Base-by-base conservation (phyloP, 2,329 filamentous ascomycete genomes). In the Hawksworthiomyces lignivorus region DNA sequence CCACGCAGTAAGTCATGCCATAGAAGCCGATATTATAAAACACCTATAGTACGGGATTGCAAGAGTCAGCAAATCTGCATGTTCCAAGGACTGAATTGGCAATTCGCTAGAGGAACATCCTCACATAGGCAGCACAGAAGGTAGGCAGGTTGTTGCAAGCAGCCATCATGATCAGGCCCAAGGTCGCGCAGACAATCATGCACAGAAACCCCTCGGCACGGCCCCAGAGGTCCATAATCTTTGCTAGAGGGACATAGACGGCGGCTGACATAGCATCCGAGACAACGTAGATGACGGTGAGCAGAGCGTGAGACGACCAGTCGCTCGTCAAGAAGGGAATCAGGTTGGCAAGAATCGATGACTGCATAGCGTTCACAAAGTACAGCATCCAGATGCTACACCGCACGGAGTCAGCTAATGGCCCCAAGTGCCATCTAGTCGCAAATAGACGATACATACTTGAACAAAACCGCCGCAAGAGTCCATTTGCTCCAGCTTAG, bases 21-120 rank as follows among this genome's bases (percentile, higher is more conserved):
- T 39, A 36, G 20, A 63, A 63, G 7, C 80, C 80, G 34, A 80
- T 68, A 43, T 68, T 70, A 55, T 82, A 83, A 46, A 84, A 75
- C 5, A 83, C 77, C 57, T 29, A 6, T 15, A n/a, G n/a, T n/a
- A n/a, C n/a, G n/a, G n/a, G n/a, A n/a, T n/a, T n/a, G n/a, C n/a
- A n/a, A n/a, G n/a, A n/a, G n/a, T n/a, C n/a, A n/a, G n/a, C n/a
- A n/a, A n/a, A n/a, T n/a, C n/a, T n/a, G n/a, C n/a, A n/a, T n/a
- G n/a, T n/a, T n/a, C n/a, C n/a, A n/a, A n/a, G n/a, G n/a, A n/a
- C n/a, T n/a, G n/a, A n/a, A n/a, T n/a, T n/a, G n/a, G n/a, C n/a
- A 8, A 53, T 35, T 53, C 54, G 33, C 52, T 22, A 15, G 28
- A 11, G 4, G 8, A 22, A 70, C 52, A 81, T 83, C 49, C 85